Evolutionary conservation across 495 filamentous ascomycete species (phyloP), one percentile per base, ranked within the genome.

Genomic region (Echria macrotheca): DNA sequence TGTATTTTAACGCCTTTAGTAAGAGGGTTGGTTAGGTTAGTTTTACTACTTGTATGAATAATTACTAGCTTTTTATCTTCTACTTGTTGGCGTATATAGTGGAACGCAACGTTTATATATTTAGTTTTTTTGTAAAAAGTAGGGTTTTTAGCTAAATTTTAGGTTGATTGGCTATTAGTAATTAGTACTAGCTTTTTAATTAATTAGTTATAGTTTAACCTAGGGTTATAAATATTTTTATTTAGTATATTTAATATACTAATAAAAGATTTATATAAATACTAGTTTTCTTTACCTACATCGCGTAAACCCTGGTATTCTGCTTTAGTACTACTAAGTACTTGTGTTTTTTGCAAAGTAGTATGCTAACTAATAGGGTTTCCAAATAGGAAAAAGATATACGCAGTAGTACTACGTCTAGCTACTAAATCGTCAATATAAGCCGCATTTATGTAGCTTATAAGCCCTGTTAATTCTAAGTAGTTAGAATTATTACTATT

Each of bases 171-270:
- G 14, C 33, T 37, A 37, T 17, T 14, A 25, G 25, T 44, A 5
- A 44, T 14, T 28, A 44, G 11, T 12, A 44, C 18, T 44, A 28
- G 22, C 28, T n/a, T 24, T 44, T 44, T 28, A 14, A 44, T 44
- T 24, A 6, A 28, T 18, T 28, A n/a, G 24, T 18, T 37, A 8
- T n/a, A n/a, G n/a, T n/a, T n/a, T n/a, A n/a, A n/a, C n/a, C n/a
- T n/a, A n/a, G n/a, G n/a, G n/a, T n/a, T n/a, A n/a, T n/a, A n/a
- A n/a, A n/a, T n/a, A n/a, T n/a, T n/a, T n/a, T 9, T 7, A 15
- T 12, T 44, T 44, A 26, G 22, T 44, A 44, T 25, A n/a, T n/a
- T 18, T n/a, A 44, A 24, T 8, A 44, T 12, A 28, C 11, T 24
- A 28, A n/a, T 44, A 24, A 44, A 29, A 44, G 22, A 18, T n/a